These are phyloP conservation scores for Carex scoparia DNA, from an alignment of 176 grass and related monocot genomes.

Conservation along the genomic window DNA sequence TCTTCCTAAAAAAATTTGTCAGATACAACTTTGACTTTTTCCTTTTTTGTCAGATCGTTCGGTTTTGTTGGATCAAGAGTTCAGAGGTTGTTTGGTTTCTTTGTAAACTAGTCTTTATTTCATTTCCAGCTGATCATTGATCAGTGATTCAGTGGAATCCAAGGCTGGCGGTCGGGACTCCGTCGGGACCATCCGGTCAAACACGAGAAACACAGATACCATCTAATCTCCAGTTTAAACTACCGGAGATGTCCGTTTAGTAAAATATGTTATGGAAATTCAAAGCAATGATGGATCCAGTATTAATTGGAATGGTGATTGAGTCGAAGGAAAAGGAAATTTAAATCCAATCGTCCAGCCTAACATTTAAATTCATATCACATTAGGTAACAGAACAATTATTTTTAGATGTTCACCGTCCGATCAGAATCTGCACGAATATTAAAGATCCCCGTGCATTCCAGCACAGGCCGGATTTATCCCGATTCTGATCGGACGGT, in stretches of 20 bases:
- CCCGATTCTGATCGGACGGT: no score
- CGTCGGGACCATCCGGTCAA: neutral
- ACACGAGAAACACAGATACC: neutral
- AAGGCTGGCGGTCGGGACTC: neutral
- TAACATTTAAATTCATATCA: neutral
- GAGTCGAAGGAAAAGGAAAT: neutral
- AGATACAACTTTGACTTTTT: no score
- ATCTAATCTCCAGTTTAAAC: neutral
- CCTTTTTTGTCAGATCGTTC: neutral
- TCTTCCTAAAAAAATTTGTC: no score
- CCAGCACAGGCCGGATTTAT: no score
- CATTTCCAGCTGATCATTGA: neutral
- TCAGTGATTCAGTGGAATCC: constrained; percentile 10
- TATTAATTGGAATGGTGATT: neutral
- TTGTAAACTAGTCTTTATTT: neutral
- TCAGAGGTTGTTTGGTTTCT: neutral
- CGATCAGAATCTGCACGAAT: no score
- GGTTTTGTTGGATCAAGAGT: neutral
- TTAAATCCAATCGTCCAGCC: neutral
- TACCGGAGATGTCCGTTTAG: neutral
- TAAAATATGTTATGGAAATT: neutral
- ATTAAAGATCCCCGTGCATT: no score
- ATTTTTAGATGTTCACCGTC: no score
- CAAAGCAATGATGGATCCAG: neutral
- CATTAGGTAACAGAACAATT: no score